Percentiles rank a stretch among this genome's conserved stretches.
Evolutionary conservation across 495 filamentous ascomycete species (phyloP).

Genomic region (Penicillium soppii): DNA sequence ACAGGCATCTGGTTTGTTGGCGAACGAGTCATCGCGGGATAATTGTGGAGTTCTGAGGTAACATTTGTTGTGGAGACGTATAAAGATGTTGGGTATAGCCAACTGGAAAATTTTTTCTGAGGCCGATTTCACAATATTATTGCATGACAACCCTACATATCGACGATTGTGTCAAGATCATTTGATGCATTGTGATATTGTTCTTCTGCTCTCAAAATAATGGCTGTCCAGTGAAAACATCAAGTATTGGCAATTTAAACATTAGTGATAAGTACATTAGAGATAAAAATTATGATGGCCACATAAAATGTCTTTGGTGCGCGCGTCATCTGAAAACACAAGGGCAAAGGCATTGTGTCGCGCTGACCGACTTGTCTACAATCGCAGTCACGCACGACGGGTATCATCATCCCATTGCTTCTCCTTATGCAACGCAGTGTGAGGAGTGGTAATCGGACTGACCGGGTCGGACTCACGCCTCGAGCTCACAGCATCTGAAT

Average conservation of each 20-base stretch:
- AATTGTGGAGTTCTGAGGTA: background rate
- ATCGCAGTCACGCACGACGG: background rate
- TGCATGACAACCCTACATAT: no score
- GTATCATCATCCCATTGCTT: background rate
- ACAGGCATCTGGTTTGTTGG: no score
- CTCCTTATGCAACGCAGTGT: slow-evolving; percentile 10
- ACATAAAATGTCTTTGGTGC: background rate
- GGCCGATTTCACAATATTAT: no score
- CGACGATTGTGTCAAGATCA: no score
- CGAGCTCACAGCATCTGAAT: background rate
- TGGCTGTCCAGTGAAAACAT: background rate
- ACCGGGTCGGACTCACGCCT: slow-evolving; percentile 6
- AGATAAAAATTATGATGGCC: background rate
- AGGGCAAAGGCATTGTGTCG: background rate
- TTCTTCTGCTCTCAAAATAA: no score
- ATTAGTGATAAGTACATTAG: background rate
- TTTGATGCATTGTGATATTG: no score
- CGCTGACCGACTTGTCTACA: background rate
- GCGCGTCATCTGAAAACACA: background rate
- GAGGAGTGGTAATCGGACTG: slow-evolving; percentile 17
- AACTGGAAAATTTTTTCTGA: no score
- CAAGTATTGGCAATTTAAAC: background rate
- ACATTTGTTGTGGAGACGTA: background rate
- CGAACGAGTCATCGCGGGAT: no score
- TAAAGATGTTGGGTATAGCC: no score